A percentile compares a stretch with the other conserved stretches of the same genome.
phyloP scores from a whole-genome alignment of 805 yeast genomes.

The Candida maris region DNA sequence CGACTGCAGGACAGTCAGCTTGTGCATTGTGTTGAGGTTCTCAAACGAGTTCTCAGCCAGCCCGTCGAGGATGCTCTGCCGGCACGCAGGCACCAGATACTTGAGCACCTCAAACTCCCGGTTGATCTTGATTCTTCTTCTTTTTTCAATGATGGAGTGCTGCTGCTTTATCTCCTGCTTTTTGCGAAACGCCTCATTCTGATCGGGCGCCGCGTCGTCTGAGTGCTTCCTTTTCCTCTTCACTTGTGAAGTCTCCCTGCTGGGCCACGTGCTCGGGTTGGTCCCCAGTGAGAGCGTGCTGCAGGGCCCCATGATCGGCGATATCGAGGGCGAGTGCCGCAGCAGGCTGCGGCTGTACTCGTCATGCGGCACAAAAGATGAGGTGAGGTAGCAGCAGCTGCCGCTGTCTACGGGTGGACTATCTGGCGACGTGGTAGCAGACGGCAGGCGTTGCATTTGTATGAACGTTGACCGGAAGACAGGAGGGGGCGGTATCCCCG shows the following conservation, averaged over 20 bases:
- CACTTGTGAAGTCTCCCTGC: constrained; percentile 8
- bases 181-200: constrained; percentile 37
- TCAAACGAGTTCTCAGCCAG: constrained; percentile 29
- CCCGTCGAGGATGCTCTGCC: constrained; percentile 39
- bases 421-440: background rate
- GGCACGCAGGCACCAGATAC: constrained; percentile 74
- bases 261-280: constrained; percentile 1
- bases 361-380: constrained; percentile 28
- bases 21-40: constrained; percentile 52
- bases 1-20: constrained; percentile 75
- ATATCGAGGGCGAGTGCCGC: constrained; percentile 30
- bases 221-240: constrained; percentile 30
- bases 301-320: constrained; percentile 27
- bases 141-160: constrained; percentile 77
- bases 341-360: constrained; percentile 24
- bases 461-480: constrained; percentile 44
- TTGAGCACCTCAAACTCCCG: constrained; percentile 80
- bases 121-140: constrained; percentile 74
- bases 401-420: background rate
- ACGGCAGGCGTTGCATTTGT: constrained; percentile 34
- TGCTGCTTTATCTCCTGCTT: constrained; percentile 50
- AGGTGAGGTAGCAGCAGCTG: constrained; percentile 27
- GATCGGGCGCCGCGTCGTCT: constrained; percentile 10
- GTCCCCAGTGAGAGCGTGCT: constrained; percentile 18
- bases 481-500: constrained; percentile 43